A percentile compares a stretch with the other conserved stretches of the same genome.
phyloP scores from a whole-genome alignment of 2,329 filamentous ascomycete genomes.

The Pseudogymnoascus sp. region DNA sequence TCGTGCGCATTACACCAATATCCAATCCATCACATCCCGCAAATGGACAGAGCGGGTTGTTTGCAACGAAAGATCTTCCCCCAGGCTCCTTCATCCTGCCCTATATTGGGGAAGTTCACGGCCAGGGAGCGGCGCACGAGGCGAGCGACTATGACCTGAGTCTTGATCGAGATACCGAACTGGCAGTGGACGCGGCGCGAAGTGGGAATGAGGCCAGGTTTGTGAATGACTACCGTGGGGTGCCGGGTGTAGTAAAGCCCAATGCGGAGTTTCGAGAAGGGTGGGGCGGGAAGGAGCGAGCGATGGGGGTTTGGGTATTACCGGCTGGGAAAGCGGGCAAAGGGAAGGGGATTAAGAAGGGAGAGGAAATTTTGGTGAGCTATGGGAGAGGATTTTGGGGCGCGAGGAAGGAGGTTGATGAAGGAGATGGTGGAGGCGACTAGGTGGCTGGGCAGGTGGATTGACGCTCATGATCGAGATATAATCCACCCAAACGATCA shows the following conservation, averaged over 20 bases:
- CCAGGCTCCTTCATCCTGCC: constrained; percentile 53
- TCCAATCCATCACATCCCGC: constrained; percentile 48
- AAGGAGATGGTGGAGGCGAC: constrained; percentile 13
- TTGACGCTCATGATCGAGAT: background rate
- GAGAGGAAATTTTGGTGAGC: constrained; percentile 59
- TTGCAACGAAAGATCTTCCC: constrained; percentile 47
- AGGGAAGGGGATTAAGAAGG: constrained; percentile 43
- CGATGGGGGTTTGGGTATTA: constrained; percentile 54
- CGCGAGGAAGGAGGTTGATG: constrained; percentile 36
- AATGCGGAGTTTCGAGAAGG: constrained; percentile 55
- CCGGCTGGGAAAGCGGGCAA: constrained; percentile 34
- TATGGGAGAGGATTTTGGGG: constrained; percentile 65
- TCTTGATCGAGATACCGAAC: constrained; percentile 48
- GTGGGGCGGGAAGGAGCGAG: constrained; percentile 48
- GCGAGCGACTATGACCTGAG: constrained; percentile 58
- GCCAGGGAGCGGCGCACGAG: constrained; percentile 30
- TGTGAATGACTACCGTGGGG: constrained; percentile 60
- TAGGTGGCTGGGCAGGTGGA: background rate
- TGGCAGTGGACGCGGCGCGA: constrained; percentile 54
- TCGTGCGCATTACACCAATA: constrained; percentile 51
- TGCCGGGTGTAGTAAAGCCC: constrained; percentile 34
- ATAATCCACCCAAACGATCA: background rate
- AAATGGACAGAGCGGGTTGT: constrained; percentile 52
- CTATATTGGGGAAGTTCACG: constrained; percentile 56
- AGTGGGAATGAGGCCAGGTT: constrained; percentile 60